Conservation (phyloP, 306 rosid genomes). For the Comarum palustre region DNA sequence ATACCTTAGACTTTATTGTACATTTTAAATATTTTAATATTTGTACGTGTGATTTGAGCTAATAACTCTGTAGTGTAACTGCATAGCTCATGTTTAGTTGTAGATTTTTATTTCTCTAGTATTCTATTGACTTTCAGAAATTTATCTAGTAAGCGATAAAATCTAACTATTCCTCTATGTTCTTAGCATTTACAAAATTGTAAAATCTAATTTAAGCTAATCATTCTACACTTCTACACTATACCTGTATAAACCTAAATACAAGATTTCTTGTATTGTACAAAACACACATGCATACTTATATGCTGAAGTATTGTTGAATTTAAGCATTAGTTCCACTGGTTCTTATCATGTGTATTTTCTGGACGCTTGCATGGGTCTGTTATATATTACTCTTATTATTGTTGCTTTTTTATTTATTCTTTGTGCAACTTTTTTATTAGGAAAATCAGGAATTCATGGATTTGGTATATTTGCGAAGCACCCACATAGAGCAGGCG, state of each 20-base stretch:
- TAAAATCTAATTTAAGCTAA: neutral
- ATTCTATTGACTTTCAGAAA: neutral
- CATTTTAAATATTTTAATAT: neutral
- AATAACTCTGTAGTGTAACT: neutral
- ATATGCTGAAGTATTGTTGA: neutral
- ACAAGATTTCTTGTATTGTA: too few species aligned
- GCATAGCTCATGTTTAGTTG: neutral
- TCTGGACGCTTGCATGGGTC: conserved; percentile 4
- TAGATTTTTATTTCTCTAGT: neutral
- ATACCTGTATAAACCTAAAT: too few species aligned
- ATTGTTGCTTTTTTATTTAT: neutral
- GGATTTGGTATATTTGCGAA: conserved; percentile 98
- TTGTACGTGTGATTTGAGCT: neutral
- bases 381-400: neutral
- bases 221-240: too few species aligned
- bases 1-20: neutral
- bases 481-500: conserved; percentile 97
- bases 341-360: neutral
- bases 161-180: neutral
- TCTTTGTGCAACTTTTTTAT: neutral
- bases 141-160: neutral
- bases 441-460: conserved; percentile 97
- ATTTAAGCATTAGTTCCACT: neutral
- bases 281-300: neutral
- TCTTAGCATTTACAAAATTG: neutral